Conservation (phyloP, 352 stramenopile genomes). For the Globisporangium nagaii region DNA sequence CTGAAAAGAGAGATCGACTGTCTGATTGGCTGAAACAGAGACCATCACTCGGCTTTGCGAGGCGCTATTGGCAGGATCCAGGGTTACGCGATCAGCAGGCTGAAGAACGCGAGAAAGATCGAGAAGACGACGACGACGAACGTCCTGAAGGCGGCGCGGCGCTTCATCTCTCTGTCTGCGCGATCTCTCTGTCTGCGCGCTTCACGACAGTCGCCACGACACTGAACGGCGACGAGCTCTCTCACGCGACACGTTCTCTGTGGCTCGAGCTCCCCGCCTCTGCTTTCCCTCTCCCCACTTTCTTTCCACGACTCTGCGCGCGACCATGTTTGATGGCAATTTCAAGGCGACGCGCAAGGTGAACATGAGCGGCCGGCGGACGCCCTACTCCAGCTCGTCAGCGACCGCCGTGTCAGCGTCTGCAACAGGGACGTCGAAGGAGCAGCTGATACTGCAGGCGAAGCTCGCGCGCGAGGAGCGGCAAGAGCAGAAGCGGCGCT, state of each 20-base stretch:
- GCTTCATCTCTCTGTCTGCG: neutral
- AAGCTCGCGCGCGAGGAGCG: constrained; percentile 50
- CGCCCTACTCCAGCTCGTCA: constrained; percentile 16
- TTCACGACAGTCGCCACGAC: neutral
- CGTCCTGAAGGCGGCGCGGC: neutral
- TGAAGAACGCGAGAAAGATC: constrained; percentile 5
- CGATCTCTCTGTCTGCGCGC: neutral
- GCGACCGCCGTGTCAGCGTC: neutral
- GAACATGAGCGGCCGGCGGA: constrained; percentile 59
- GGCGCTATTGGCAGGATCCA: neutral
- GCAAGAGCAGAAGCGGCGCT: constrained; percentile 30
- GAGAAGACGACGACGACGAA: constrained; percentile 1
- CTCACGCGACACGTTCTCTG: too few relatives aligned
- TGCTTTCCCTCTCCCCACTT: neutral
- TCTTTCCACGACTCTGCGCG: neutral
- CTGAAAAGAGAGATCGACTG: too few relatives aligned
- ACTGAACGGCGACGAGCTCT: too few relatives aligned
- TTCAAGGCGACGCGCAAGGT: constrained; percentile 68
- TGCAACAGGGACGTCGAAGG: constrained; percentile 25
- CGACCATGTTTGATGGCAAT: constrained; percentile 62
- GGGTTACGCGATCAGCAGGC: neutral
- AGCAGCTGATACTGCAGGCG: constrained; percentile 55
- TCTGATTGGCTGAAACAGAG: too few relatives aligned
- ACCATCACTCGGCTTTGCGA: too few relatives aligned
- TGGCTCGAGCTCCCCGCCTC: too few relatives aligned